Evolutionary conservation across 169 alveolate species (phyloP).

Genomic region (Amoebophrya sp.): DNA sequence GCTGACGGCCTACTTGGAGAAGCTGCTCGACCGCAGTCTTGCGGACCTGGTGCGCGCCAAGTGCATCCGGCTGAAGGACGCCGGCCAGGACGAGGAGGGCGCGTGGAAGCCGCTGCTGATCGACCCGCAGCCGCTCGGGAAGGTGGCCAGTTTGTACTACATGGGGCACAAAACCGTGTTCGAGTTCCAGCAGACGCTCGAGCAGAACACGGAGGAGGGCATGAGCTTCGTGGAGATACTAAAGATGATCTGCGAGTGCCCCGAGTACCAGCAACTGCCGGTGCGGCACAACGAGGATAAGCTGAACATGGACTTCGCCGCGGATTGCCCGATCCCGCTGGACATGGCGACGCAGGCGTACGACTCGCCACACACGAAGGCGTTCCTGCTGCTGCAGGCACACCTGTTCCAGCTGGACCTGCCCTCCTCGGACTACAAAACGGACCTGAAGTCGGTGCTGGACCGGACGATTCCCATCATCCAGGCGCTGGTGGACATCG

Average conservation of each 20-base stretch:
- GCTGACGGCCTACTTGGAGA: conserved; percentile 32
- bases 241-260: conserved; percentile 25
- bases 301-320: conserved; percentile 34
- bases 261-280: conserved; percentile 20
- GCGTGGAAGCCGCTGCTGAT: conserved; percentile 5
- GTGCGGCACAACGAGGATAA: conserved; percentile 39
- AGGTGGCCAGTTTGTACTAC: conserved; percentile 4
- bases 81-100: conserved; percentile 12
- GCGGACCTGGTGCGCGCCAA: conserved; percentile 27
- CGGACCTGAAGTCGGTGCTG: conserved; percentile 35
- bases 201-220: conserved; percentile 7
- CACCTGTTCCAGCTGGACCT: conserved; percentile 31
- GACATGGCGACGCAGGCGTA: conserved; percentile 27
- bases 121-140: conserved; percentile 19
- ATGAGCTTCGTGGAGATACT: conserved; percentile 19
- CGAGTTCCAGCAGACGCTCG: conserved; percentile 18
- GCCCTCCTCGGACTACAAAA: conserved; percentile 37
- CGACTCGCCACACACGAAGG: conserved; percentile 38
- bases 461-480: conserved; percentile 37
- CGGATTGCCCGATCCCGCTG: conserved; percentile 26
- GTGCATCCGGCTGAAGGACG: conserved; percentile 23
- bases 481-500: conserved; percentile 40
- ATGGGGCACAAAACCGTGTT: conserved; percentile 9
- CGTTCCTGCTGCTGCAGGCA: conserved; percentile 41
- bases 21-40: conserved; percentile 18